Base-by-base conservation (phyloP, 2,329 filamentous ascomycete genomes). In the Fusarium palustre region DNA sequence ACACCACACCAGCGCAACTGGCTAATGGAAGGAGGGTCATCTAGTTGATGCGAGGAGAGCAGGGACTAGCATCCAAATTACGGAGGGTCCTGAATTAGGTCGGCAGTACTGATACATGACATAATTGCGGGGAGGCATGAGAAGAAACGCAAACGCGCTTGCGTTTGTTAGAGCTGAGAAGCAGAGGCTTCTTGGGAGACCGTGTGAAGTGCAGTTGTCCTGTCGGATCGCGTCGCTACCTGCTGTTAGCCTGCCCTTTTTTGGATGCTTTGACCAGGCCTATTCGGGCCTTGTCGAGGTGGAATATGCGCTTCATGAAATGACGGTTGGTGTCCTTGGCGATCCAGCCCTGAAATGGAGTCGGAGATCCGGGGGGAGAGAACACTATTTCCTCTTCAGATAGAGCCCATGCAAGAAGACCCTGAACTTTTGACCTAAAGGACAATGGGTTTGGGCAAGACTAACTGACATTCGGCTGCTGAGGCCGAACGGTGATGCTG, bases 41-140 rank as follows among this genome's bases (percentile, higher is more conserved):
- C 60, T 64, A 66, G 60, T 62, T 70, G 70, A 70, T 70, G 70
- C 70, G 61, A 60, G 57, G 71, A 70, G 72, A 75, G 72, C 72
- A 75, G 67, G 70, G 71, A 70, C 73, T 70, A 64, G 69, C 67
- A 55, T 76, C 68, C 74, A 78, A 76, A 78, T 77, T 76, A 76
- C 72, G 76, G 75, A 78, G 72, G 76, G 71, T 73, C 77, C 69
- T 76, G 75, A 75, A 79, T 79, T 76, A 71, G 71, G 67, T 71
- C 42, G n/a, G 42, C 38, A 72, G 76, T 73, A 75, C 72, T 75
- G 77, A 78, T 78, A 80, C 81, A 82, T 82, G 81, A 81, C 80
- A 83, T 82, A 82, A 82, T 82, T 81, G 77, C 78, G 78, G 76
- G 76, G 78, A 76, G 72, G 53, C 57, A 66, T 56, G 50, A 49